Base-by-base conservation (phyloP, 2,329 filamentous ascomycete species). In the Fusarium dimerum region DNA sequence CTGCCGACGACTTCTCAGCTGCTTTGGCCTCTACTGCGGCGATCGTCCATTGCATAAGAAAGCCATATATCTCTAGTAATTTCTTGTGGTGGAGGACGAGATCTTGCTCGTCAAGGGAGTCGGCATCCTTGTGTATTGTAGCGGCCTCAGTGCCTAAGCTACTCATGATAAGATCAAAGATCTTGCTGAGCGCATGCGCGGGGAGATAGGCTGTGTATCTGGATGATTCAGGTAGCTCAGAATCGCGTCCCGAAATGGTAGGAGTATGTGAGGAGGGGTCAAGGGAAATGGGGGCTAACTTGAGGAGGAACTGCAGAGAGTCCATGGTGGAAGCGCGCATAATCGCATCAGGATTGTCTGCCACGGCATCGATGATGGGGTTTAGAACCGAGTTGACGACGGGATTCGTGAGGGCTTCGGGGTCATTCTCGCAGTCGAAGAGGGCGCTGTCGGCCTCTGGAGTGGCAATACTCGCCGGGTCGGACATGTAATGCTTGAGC, bases 401-500 rank as follows among this genome's bases (percentile, higher is more conserved):
- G 51, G 84, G 82, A 56, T 84, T 85, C 29, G 90, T 90, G 61
- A 96, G 83, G 46, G 87, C 82, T 67, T 97, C 91, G 47, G 91
- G 89, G 64, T 97, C 91, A 71, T 89, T 89, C 77, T 97, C 94
- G 82, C 90, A 95, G 70, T 97, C 93, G 64, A 92, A 81, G 17
- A 99, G 84, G 54, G 88, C 84, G 42, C 86, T 74, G 63, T 94
- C 89, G 50, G 92, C 94, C 71, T 97, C 93, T 41, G 89, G 87
- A 3, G 92, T 97, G 8, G 88, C 79, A 50, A 97, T 89, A 39
- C 85, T 83, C 43, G 86, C 79, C 9, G 94, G 93, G 71, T 97
- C 93, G 75, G 91, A 95, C 83, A 97, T 90, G 76, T 97, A 99
- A 71, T 90, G 84, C 80, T 96, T 97, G 73, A 97, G 88, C 61